These are phyloP conservation scores for Blastobotrys attinorum DNA, from an alignment of 805 yeast genomes.

Conservation along the genomic window DNA sequence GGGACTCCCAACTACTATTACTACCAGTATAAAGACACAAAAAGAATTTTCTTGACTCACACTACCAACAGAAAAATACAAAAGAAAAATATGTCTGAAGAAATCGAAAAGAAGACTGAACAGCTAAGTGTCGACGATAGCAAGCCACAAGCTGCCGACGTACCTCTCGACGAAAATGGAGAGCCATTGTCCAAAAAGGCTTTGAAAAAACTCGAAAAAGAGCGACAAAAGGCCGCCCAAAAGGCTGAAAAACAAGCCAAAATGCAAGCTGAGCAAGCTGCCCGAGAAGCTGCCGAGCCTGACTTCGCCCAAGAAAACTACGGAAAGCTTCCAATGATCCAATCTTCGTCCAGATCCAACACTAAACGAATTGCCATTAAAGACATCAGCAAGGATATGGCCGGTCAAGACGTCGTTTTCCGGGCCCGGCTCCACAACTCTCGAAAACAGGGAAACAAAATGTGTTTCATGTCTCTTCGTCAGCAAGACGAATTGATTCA, in stretches of 20 bases:
- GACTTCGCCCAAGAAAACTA: conserved; percentile 85
- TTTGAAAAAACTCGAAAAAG: conserved; percentile 60
- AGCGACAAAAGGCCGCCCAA: conserved; percentile 59
- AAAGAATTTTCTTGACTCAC: too few relatives aligned
- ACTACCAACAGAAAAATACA: too few relatives aligned
- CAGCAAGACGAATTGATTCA: conserved; percentile 81
- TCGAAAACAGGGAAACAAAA: conserved; percentile 93
- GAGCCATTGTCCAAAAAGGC: conserved; percentile 90
- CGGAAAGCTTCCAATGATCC: conserved; percentile 84
- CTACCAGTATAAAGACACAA: too few relatives aligned
- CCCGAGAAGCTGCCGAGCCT: conserved; percentile 62
- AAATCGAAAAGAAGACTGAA: conserved; percentile 16
- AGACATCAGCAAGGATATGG: conserved; percentile 46
- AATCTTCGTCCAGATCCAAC: conserved; percentile 49
- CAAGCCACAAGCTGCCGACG: conserved; percentile 14
- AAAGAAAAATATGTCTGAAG: neutral
- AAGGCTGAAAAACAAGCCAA: conserved; percentile 90
- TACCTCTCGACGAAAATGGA: conserved; percentile 60
- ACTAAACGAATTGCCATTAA: conserved; percentile 56
- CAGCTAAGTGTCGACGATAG: conserved; percentile 14
- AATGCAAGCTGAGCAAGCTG: conserved; percentile 79
- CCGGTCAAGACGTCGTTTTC: conserved; percentile 70
- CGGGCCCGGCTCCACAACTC: conserved; percentile 92
- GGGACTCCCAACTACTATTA: too few relatives aligned
- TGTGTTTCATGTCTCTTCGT: conserved; percentile 84